Conservation (phyloP, 108 stramenopile species). For the Licmophora abbreviata region DNA sequence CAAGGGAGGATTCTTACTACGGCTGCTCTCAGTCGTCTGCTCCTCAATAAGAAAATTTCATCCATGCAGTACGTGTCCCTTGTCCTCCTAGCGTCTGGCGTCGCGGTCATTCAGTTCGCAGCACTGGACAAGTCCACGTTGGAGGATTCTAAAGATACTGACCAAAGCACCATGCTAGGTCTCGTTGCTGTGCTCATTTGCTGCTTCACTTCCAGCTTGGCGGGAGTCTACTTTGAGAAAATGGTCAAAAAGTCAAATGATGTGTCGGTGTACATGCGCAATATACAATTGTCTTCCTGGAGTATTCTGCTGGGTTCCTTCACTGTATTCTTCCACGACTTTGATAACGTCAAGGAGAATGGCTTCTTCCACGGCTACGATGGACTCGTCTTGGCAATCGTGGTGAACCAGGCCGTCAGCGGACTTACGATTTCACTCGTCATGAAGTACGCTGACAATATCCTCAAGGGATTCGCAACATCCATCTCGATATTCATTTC, state of each 20-base stretch:
- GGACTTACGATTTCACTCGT: background rate
- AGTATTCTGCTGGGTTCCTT: background rate
- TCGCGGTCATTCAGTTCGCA: background rate
- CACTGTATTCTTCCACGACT: constrained; percentile 17
- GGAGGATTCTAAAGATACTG: background rate
- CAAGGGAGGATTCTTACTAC: constrained; percentile 6
- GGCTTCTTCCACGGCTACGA: constrained; percentile 1
- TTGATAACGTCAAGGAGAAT: constrained; percentile 13
- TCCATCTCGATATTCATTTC: background rate
- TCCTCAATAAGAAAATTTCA: background rate
- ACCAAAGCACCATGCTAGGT: background rate
- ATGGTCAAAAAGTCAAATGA: constrained; percentile 54
- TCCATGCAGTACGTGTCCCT: constrained; percentile 2
- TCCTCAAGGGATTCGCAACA: background rate
- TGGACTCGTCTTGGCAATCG: background rate
- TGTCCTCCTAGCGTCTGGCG: background rate
- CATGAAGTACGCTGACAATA: constrained; percentile 13
- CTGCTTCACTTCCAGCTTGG: constrained; percentile 51
- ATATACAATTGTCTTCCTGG: constrained; percentile 2
- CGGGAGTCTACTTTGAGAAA: constrained; percentile 80
- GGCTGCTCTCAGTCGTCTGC: background rate
- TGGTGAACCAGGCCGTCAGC: background rate
- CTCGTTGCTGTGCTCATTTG: background rate
- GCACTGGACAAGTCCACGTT: background rate
- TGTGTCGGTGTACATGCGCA: too few species aligned